Conservation (phyloP, 257 asterid genomes). For the Ilex aquifolium region DNA sequence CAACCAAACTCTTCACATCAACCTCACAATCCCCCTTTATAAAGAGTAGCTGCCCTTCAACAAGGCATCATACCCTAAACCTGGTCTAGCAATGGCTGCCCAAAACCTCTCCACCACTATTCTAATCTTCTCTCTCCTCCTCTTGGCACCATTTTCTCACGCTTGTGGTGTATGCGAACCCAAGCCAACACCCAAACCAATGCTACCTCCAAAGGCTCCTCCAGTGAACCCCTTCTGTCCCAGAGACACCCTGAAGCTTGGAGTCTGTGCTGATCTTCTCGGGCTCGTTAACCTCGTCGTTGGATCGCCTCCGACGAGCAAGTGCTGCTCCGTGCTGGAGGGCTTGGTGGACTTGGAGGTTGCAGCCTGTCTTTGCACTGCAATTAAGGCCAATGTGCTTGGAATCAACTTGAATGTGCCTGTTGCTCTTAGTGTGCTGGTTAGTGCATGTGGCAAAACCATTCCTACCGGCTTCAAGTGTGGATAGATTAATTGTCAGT, state of each 20-base stretch:
- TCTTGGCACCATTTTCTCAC: conserved; percentile 30
- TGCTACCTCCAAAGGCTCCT: conserved; percentile 29
- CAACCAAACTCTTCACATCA: conserved; percentile 28
- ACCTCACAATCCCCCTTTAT: conserved; percentile 56
- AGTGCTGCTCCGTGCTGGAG: conserved; percentile 60
- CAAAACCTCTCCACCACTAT: conserved; percentile 18
- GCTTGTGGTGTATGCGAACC: conserved; percentile 42
- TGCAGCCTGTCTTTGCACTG: conserved; percentile 89
- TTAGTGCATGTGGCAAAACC: conserved; percentile 57
- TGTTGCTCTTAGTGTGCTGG: conserved; percentile 57
- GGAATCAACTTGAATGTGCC: conserved; percentile 80
- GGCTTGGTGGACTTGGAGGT: conserved; percentile 75
- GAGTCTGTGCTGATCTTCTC: conserved; percentile 58
- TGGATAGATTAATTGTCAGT: conserved; percentile 16
- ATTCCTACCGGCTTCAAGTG: conserved; percentile 73
- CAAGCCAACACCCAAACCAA: conserved; percentile 21
- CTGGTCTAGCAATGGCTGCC: conserved; percentile 39
- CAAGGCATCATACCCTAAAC: conserved; percentile 17
- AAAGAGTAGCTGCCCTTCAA: conserved; percentile 17
- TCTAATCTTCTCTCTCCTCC: conserved; percentile 33
- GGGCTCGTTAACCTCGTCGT: conserved; percentile 42
- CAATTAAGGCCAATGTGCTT: conserved; percentile 62
- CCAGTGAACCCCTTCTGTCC: conserved; percentile 71
- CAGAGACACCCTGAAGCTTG: conserved; percentile 69
- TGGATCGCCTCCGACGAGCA: conserved; percentile 49